Evolutionary conservation across 1,139 yeast genomes (phyloP).

Genomic region (Pneumocystis wakefieldiae): DNA sequence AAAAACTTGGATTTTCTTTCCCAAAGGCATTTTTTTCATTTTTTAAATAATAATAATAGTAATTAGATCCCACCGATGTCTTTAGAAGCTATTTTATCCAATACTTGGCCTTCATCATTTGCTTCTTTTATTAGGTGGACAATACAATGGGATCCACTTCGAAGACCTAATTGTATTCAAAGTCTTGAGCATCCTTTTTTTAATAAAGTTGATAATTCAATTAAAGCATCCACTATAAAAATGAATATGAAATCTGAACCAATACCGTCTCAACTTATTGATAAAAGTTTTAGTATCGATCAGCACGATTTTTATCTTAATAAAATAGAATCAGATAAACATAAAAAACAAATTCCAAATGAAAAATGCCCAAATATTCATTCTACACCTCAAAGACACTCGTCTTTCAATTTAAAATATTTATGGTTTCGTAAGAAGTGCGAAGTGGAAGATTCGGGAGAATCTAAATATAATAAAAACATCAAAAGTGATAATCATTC

Average conservation of each 20-base stretch:
- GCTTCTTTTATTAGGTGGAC: not conserved
- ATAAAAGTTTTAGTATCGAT: not conserved
- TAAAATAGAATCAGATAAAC: not conserved
- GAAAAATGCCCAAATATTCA: not conserved
- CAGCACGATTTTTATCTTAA: not conserved
- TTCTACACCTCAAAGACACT: not conserved
- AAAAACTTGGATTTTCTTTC: conserved; percentile 56
- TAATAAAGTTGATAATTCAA: not conserved
- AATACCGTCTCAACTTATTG: not conserved
- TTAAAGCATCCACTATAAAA: not conserved
- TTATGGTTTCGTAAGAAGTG: not conserved
- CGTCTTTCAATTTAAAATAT: not conserved
- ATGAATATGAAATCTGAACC: not conserved
- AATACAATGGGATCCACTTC: not conserved
- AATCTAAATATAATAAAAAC: not conserved
- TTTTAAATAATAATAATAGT: conserved; percentile 35
- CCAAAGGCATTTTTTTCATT: conserved; percentile 56
- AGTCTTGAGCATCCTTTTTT: not conserved
- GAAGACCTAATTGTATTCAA: not conserved
- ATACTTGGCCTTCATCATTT: conserved; percentile 7
- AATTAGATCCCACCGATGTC: conserved; percentile 5
- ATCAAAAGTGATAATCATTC: not conserved
- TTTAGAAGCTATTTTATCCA: conserved; percentile 4
- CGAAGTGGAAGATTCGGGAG: not conserved
- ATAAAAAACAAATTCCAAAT: not conserved